These are phyloP conservation scores for Nakaseomyces kungkrabaensis DNA, from an alignment of 1,139 yeast species.

Conservation along the genomic window DNA sequence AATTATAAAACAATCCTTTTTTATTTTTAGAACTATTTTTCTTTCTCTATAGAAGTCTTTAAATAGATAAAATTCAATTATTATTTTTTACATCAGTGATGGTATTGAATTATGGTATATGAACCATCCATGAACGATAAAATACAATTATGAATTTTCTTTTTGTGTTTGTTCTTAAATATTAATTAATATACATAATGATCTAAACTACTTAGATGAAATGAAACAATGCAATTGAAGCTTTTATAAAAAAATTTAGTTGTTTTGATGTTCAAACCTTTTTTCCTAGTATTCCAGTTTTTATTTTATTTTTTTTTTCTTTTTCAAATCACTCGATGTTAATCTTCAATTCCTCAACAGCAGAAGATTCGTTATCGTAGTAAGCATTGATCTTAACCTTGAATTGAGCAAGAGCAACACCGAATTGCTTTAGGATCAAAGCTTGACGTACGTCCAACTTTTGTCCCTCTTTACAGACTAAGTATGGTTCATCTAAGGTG, in stretches of 20 bases:
- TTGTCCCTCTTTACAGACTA: slow-evolving; percentile 74
- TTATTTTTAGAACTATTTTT: neutral
- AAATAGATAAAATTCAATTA: neutral
- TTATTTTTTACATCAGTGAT: neutral
- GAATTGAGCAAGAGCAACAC: slow-evolving; percentile 87
- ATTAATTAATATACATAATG: slow-evolving; percentile 1
- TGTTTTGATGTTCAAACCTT: neutral
- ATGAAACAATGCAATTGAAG: slow-evolving; percentile 3
- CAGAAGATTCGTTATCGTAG: slow-evolving; percentile 48
- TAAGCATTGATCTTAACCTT: slow-evolving; percentile 70
- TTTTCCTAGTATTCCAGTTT: neutral
- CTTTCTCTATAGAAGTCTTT: neutral
- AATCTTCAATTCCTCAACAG: slow-evolving; percentile 27
- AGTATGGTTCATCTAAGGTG: slow-evolving; percentile 60
- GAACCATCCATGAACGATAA: neutral
- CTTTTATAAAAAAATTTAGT: neutral
- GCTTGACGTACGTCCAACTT: slow-evolving; percentile 85
- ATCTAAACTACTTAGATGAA: neutral
- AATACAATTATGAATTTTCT: neutral
- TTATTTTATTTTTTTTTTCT: neutral
- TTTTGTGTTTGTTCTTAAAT: neutral
- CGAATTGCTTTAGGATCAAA: slow-evolving; percentile 84
- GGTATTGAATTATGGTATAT: too few relatives aligned
- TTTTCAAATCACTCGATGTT: slow-evolving; percentile 25
- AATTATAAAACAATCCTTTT: neutral